These are phyloP conservation scores for Candida maris DNA, from an alignment of 805 yeast species.

Conservation along the genomic window DNA sequence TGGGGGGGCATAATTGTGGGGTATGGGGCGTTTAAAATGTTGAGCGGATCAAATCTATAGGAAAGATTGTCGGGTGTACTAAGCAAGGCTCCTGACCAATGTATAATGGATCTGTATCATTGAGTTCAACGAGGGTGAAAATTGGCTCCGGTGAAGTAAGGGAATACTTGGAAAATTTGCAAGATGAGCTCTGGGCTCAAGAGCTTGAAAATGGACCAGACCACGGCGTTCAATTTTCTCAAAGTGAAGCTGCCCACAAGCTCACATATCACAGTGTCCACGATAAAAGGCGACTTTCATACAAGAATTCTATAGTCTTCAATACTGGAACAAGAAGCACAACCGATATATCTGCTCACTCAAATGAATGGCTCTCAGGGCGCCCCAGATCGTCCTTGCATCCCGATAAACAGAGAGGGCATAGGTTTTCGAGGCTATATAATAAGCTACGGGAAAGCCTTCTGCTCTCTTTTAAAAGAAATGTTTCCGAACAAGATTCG, in stretches of 20 bases:
- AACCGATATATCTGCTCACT: too few species aligned
- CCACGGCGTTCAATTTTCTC: background rate
- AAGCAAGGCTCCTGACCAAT: conserved; percentile 5
- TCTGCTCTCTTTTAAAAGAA: conserved; percentile 11
- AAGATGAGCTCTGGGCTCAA: conserved; percentile 9
- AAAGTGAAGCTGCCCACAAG: too few species aligned
- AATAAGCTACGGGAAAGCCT: conserved; percentile 16
- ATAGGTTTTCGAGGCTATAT: conserved; percentile 15
- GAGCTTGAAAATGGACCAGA: conserved; percentile 1
- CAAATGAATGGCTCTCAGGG: too few species aligned
- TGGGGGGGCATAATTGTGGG: background rate
- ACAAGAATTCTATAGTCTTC: too few species aligned
- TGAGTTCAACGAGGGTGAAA: conserved; percentile 11
- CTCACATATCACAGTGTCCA: too few species aligned
- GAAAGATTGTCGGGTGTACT: background rate
- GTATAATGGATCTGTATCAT: conserved; percentile 16
- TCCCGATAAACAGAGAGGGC: conserved; percentile 7
- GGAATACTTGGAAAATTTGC: conserved; percentile 8
- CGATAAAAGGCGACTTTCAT: too few species aligned
- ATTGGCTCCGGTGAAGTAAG: conserved; percentile 13
- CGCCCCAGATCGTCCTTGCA: background rate
- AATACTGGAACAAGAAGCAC: too few species aligned
- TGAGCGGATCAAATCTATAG: too few species aligned
- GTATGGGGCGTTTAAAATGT: conserved; percentile 6
- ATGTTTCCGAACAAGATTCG: background rate